Evolutionary conservation across 768 basidiomycete species (phyloP).

Genomic region (Amanita jacksonii): DNA sequence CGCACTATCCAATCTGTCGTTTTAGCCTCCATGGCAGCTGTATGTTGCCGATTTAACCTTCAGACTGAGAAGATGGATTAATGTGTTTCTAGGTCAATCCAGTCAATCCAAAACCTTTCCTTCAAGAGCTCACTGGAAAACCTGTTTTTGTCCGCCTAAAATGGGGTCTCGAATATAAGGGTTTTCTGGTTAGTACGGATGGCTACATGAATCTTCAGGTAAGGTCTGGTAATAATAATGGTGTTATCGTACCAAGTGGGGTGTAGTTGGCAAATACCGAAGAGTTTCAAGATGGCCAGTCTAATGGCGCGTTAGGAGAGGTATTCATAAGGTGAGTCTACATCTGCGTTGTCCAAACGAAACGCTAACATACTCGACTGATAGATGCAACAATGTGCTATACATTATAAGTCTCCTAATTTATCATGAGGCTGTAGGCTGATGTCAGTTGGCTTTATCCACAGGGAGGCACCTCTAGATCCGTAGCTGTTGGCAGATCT

Average conservation of each 20-base stretch:
- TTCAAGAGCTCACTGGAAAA: conserved; percentile 98
- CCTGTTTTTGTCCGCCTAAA: conserved; percentile 91
- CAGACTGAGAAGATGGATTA: conserved; percentile 5
- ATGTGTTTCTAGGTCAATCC: conserved; percentile 59
- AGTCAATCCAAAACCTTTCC: conserved; percentile 98
- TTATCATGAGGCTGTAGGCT: conserved; percentile 14
- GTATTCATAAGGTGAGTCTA: conserved; percentile 86
- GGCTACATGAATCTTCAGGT: conserved; percentile 99
- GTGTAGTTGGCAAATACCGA: conserved; percentile 94
- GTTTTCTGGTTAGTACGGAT: conserved; percentile 97
- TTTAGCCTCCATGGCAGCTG: conserved; percentile 54
- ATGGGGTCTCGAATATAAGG: conserved; percentile 99
- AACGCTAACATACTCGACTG: conserved; percentile 4
- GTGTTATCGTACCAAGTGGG: conserved; percentile 1
- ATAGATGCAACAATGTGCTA: conserved; percentile 89
- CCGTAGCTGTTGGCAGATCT: too few relatives aligned
- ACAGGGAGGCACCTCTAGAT: conserved; percentile 72
- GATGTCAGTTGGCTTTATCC: conserved; percentile 11
- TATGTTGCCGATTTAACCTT: conserved; percentile 25
- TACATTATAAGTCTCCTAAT: conserved; percentile 67
- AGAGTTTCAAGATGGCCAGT: conserved; percentile 93
- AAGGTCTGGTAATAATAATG: conserved; percentile 4
- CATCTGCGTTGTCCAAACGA: conserved; percentile 3
- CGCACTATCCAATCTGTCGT: conserved; percentile 22
- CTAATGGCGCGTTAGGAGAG: conserved; percentile 94